Conservation (phyloP, 2,329 filamentous ascomycete genomes). For the Acrodontium crateriforme region DNA sequence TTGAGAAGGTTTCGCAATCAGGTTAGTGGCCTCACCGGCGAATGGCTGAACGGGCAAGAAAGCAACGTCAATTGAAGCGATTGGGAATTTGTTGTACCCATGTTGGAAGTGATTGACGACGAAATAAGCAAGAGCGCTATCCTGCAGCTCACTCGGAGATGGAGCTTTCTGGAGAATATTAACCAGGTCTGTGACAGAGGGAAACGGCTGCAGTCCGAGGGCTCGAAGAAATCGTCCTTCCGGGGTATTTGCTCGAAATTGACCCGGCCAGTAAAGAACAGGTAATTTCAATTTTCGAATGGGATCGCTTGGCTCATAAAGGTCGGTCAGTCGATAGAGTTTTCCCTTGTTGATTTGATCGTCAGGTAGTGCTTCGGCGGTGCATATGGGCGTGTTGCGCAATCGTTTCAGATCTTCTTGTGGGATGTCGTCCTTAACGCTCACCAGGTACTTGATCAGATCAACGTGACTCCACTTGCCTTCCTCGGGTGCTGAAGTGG, state of each 20-base stretch:
- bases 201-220: constrained; percentile 61
- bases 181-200: constrained; percentile 60
- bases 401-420: constrained; percentile 65
- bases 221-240: constrained; percentile 62
- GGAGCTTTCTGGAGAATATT: constrained; percentile 57
- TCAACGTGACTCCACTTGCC: constrained; percentile 82
- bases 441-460: constrained; percentile 84
- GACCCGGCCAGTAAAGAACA: constrained; percentile 70
- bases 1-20: constrained; percentile 55
- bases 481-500: constrained; percentile 34
- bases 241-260: constrained; percentile 47
- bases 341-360: constrained; percentile 18
- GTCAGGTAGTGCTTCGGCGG: constrained; percentile 48
- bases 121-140: constrained; percentile 66
- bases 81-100: constrained; percentile 53
- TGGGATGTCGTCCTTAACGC: constrained; percentile 81
- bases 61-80: constrained; percentile 31
- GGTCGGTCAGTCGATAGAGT: constrained; percentile 59
- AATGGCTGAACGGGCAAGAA: constrained; percentile 64
- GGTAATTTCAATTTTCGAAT: constrained; percentile 59
- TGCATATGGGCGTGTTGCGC: constrained; percentile 65
- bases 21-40: constrained; percentile 31
- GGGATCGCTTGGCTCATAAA: constrained; percentile 65
- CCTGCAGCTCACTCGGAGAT: constrained; percentile 45
- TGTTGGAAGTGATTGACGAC: constrained; percentile 67